phyloP scores from a whole-genome alignment of 2,329 filamentous ascomycete genomes.

The Emergomyces pasteurianus region DNA sequence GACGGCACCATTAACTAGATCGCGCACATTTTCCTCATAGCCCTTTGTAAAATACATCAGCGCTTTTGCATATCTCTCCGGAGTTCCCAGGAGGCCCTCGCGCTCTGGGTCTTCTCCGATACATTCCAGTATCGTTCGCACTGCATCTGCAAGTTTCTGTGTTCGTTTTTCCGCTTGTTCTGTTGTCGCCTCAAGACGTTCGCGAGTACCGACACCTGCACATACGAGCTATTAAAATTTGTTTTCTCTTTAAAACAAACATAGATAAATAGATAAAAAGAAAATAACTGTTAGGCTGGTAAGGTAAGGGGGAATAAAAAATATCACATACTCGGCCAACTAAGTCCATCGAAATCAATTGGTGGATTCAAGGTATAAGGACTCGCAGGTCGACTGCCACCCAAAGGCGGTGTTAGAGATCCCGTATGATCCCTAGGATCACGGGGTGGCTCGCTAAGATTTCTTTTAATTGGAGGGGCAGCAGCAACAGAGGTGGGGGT shows the following conservation, averaged over 20 bases:
- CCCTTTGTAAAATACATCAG: slow-evolving; percentile 94
- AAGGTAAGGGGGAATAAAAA: neutral
- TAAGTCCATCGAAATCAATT: slow-evolving; percentile 41
- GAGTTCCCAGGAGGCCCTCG: slow-evolving; percentile 53
- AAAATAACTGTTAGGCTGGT: too few species aligned
- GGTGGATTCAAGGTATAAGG: slow-evolving; percentile 39
- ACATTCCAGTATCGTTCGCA: slow-evolving; percentile 53
- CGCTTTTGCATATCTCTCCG: slow-evolving; percentile 84
- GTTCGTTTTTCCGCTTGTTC: slow-evolving; percentile 46
- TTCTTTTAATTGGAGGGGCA: slow-evolving; percentile 6
- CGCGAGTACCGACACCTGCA: slow-evolving; percentile 35
- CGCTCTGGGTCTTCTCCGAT: slow-evolving; percentile 54
- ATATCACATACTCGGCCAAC: slow-evolving; percentile 38
- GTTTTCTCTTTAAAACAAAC: neutral
- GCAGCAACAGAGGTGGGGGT: neutral
- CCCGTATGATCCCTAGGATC: slow-evolving; percentile 41
- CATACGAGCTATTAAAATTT: neutral
- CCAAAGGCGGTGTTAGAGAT: slow-evolving; percentile 40
- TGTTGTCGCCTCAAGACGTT: slow-evolving; percentile 44
- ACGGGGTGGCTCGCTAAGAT: slow-evolving; percentile 39
- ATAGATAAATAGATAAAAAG: neutral
- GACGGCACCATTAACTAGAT: slow-evolving; percentile 85
- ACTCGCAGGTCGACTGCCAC: slow-evolving; percentile 38
- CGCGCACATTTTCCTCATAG: slow-evolving; percentile 85
- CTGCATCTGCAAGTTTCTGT: slow-evolving; percentile 50